Percentiles rank a stretch among this genome's conserved stretches.
These are phyloP conservation scores for Globisporangium heterothallicum DNA, from an alignment of 352 stramenopile genomes.

Conservation along the genomic window DNA sequence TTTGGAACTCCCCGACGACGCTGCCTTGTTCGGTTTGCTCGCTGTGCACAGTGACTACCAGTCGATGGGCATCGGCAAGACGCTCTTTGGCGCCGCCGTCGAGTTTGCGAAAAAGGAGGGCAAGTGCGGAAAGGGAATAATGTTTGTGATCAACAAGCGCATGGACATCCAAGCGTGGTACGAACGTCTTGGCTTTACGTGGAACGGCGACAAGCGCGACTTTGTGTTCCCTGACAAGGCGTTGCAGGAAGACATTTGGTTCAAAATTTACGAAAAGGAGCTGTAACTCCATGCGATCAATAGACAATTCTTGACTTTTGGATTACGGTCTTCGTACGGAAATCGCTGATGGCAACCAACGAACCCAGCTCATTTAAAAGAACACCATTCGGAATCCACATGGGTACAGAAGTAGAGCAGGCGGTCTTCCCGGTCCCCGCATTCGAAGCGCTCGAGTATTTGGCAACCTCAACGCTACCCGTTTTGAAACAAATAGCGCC, in stretches of 20 bases:
- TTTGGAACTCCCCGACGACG: not conserved
- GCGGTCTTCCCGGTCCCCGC: no score
- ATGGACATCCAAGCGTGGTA: slow-evolving; percentile 7
- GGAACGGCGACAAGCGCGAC: slow-evolving; percentile 6
- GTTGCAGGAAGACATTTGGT: slow-evolving; percentile 9
- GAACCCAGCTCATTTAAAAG: no score
- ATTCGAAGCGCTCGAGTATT: no score
- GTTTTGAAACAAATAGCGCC: no score
- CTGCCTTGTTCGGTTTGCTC: slow-evolving; percentile 4
- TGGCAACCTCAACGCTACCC: no score
- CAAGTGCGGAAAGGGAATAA: slow-evolving; percentile 1
- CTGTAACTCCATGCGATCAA: no score
- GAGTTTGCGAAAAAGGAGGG: slow-evolving; percentile 1
- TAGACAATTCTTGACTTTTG: no score
- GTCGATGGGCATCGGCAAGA: slow-evolving; percentile 3
- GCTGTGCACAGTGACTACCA: slow-evolving; percentile 9
- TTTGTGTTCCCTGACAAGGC: slow-evolving; percentile 3
- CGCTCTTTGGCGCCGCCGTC: not conserved
- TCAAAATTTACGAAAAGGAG: slow-evolving; percentile 7
- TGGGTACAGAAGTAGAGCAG: no score
- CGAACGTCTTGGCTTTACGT: slow-evolving; percentile 7
- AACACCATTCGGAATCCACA: no score
- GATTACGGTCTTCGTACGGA: no score
- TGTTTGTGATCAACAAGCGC: slow-evolving; percentile 13
- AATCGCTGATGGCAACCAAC: no score